Base-by-base conservation (phyloP, 75 land plant species). In the Ceratopteris richardii region DNA sequence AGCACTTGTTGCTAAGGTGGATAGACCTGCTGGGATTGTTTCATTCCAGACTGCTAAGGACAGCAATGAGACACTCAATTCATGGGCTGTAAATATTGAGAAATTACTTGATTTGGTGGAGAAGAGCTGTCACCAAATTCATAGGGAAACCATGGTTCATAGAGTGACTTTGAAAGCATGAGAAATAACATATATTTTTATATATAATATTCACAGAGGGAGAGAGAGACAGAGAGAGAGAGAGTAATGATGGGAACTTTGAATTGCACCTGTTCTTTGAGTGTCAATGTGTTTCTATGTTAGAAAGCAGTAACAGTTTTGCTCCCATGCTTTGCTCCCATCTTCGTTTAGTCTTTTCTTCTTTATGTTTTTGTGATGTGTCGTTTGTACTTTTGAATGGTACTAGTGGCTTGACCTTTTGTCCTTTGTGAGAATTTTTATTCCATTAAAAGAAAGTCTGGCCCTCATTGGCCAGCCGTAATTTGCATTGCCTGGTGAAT, bases 111-210 rank as follows among this genome's bases (percentile, higher is more conserved):
- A 94, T 43, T 88, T 86, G 58, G 98, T 94, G 20, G 98, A 94
- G 77, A 94, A 94, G 66, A 94, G 98, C 66, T 94, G 98, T 68
- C 98, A 94, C 66, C 89, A 94, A 68, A 94, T 94, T 29, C 96
- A 94, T 79, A 94, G 90, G 78, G 98, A 94, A 51, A 90, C 88
- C 26, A 90, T 94, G 98, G 82, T 94, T 42, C 98, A 94, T 66
- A 89, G 90, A 76, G 83, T 86, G 63, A 80, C 77, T 31, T 46
- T 94, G 50, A 89, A 83, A 70, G 85, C 75, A 56, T 84, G 76
- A 82, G 37, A 33, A 9, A 33, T 24, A 43, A 25, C 51, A 44
- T 46, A 7, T 5, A 46, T 46, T 17, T 28, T n/a, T 60, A 29
- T 24, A 12, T 28, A 41, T 2, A 54, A 43, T 54, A 33, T 16